Evolutionary conservation across 352 stramenopile genomes (phyloP).

Genomic region (Globisporangium okanoganense): DNA sequence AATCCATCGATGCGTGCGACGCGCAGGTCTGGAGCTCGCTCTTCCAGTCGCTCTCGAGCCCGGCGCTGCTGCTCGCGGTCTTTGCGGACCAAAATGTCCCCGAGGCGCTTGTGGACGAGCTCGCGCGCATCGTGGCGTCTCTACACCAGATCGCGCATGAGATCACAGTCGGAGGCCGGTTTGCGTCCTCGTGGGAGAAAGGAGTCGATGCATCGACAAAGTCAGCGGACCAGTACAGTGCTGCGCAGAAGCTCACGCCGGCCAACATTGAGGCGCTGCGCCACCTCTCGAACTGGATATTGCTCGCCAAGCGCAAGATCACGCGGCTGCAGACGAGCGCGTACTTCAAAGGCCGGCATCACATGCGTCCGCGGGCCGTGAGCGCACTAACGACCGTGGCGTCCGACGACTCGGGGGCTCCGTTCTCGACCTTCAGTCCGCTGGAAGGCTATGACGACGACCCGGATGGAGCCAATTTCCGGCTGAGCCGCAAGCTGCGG

Average conservation of each 20-base stretch:
- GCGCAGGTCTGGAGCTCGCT: slow-evolving; percentile 22
- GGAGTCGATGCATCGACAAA: neutral
- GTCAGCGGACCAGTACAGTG: neutral
- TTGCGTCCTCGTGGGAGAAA: slow-evolving; percentile 19
- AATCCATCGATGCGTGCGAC: slow-evolving; percentile 11
- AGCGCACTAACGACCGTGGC: slow-evolving; percentile 46
- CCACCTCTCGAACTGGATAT: slow-evolving; percentile 77
- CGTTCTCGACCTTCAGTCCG: slow-evolving; percentile 12
- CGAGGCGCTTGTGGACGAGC: slow-evolving; percentile 46
- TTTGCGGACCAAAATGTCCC: slow-evolving; percentile 32
- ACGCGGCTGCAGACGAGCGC: slow-evolving; percentile 44
- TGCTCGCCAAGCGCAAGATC: slow-evolving; percentile 72
- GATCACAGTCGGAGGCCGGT: slow-evolving; percentile 41
- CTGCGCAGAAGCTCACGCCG: slow-evolving; percentile 26
- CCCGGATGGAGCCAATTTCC: slow-evolving; percentile 43
- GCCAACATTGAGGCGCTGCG: slow-evolving; percentile 75
- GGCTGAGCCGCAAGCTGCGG: slow-evolving; percentile 66
- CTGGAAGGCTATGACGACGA: slow-evolving; percentile 16
- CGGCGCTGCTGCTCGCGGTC: slow-evolving; percentile 64
- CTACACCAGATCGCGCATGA: slow-evolving; percentile 47
- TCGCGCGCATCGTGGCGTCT: slow-evolving; percentile 46
- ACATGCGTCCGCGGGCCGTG: slow-evolving; percentile 28
- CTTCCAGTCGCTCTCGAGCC: slow-evolving; percentile 44
- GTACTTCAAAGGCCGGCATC: slow-evolving; percentile 23
- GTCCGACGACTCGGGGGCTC: slow-evolving; percentile 17